phyloP scores from a whole-genome alignment of 768 basidiomycete species.

The Russula vinacea region DNA sequence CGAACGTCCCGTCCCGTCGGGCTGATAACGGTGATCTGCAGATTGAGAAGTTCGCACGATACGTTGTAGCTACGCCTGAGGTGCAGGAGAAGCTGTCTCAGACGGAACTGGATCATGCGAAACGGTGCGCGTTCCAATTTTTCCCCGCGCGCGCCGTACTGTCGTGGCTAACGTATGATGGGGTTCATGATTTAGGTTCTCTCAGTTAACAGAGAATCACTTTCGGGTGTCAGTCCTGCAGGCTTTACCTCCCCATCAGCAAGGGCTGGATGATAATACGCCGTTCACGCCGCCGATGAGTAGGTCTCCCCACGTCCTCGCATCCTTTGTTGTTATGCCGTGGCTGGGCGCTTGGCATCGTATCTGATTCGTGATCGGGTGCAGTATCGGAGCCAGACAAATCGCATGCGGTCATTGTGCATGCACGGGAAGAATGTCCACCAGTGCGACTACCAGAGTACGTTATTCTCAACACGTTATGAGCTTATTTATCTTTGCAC shows the following conservation, averaged over 20 bases:
- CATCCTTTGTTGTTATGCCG: neutral
- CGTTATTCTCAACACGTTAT: slow-evolving; percentile 36
- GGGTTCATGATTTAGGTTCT: slow-evolving; percentile 51
- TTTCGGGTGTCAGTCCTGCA: slow-evolving; percentile 79
- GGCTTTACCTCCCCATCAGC: slow-evolving; percentile 72
- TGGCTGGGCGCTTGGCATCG: slow-evolving; percentile 2
- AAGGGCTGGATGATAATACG: slow-evolving; percentile 70
- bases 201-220: slow-evolving; percentile 71
- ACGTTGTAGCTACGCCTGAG: slow-evolving; percentile 66
- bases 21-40: slow-evolving; percentile 34
- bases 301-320: slow-evolving; percentile 37
- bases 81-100: slow-evolving; percentile 77
- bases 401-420: slow-evolving; percentile 74
- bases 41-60: slow-evolving; percentile 87
- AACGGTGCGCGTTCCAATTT: slow-evolving; percentile 46
- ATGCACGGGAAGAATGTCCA: slow-evolving; percentile 68
- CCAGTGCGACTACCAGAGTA: slow-evolving; percentile 68
- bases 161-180: neutral
- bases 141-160: neutral
- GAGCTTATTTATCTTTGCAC: neutral
- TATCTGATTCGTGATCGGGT: slow-evolving; percentile 7
- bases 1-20: neutral
- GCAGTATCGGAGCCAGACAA: slow-evolving; percentile 78
- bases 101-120: slow-evolving; percentile 78
- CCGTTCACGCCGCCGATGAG: slow-evolving; percentile 75